These are phyloP conservation scores for Globisporangium yorkense DNA, from an alignment of 352 stramenopile genomes.

Conservation along the genomic window DNA sequence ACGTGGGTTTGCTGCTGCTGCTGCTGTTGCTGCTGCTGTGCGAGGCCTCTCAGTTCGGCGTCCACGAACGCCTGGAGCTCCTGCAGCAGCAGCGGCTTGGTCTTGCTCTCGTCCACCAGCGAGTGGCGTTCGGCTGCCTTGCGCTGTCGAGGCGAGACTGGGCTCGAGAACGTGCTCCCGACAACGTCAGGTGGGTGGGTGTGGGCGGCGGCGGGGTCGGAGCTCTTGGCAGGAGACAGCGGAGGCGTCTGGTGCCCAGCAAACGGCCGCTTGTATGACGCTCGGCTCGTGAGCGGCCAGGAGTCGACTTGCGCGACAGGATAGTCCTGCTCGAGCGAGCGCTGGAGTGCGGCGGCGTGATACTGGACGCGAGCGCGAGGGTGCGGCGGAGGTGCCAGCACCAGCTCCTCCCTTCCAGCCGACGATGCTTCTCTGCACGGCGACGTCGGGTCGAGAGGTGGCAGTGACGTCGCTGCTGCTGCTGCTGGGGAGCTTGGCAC, in stretches of 20 bases:
- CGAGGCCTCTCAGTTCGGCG: conserved; percentile 17
- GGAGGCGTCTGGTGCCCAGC: background rate
- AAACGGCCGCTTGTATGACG: conserved; percentile 8
- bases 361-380: background rate
- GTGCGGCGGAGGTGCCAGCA: background rate
- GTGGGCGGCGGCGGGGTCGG: background rate
- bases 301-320: conserved; percentile 27
- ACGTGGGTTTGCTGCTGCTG: background rate
- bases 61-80: conserved; percentile 35
- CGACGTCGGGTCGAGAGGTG: background rate
- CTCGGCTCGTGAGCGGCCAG: conserved; percentile 27
- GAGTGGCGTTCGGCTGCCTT: conserved; percentile 20
- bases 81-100: conserved; percentile 37
- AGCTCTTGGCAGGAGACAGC: background rate
- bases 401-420: background rate
- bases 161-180: background rate
- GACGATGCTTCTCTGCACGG: background rate
- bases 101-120: conserved; percentile 22
- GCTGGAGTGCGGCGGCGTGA: background rate
- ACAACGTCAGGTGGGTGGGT: background rate
- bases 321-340: conserved; percentile 14
- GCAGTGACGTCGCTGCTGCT: background rate
- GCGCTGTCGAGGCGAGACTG: conserved; percentile 14
- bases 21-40: conserved; percentile 3
- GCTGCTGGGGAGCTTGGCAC: background rate